Base-by-base conservation (phyloP, 129 eudicot species). In the Saposhnikovia divaricata region DNA sequence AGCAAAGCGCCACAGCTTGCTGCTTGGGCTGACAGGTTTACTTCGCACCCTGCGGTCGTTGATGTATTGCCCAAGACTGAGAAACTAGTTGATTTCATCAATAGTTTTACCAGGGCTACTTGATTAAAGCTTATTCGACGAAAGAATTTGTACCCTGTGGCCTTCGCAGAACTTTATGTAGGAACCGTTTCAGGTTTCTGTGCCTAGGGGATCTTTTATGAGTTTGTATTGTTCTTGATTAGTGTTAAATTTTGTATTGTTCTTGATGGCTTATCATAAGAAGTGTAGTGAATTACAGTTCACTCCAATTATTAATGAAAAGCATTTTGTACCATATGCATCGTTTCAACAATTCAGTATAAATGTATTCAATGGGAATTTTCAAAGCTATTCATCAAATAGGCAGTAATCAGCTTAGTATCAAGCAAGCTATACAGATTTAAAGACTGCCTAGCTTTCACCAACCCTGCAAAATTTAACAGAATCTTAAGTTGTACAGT, bases 21-120 rank as follows among this genome's bases (percentile, higher is more conserved):
- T 2, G 77, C 50, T n/a, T 87, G 91, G 91, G 84, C 82, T 19
- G 78, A 80, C 6, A 38, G 81, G 75, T 72, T 89, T 21, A 55
- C 43, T 5, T 77, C 78, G 5, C 53, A 85, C 31, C 63, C 80
- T 40, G 82, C 77, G 59, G 73, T 87, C 13, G 83, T 81, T 79
- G 66, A 80, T 79, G 80, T 82, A 6, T 21, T 83, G 79, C 79
- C 80, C 21, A 51, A 79, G 2, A 28, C 83, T 59, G 47, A 80
- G 44, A 66, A 37, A 31, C 80, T 82, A 34, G 18, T 80, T 11
- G 84, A 82, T 66, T 3, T 77, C 48, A 8, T 18, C 38, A 38
- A 53, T 4, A 23, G 69, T 25, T n/a, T 61, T 13, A 61, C 1
- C 37, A 61, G 3, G 6, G 1, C 69, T 61, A 61, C 9, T n/a